Evolutionary conservation across 148 eudicot genomes (phyloP), one percentile per base, ranked within the genome.

Genomic region (Diospyros kaki): DNA sequence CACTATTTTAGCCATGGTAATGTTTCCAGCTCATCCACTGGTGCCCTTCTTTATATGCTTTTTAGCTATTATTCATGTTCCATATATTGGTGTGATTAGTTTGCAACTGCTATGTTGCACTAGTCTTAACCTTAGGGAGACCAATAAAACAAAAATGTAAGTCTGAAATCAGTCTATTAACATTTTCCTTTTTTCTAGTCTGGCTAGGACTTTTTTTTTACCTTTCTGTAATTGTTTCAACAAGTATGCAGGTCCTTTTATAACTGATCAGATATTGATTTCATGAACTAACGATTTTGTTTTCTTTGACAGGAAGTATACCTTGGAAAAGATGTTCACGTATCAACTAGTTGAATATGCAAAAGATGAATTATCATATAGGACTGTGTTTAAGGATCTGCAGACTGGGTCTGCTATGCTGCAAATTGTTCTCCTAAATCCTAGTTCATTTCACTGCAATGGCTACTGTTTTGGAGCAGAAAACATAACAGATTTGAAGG

Each of bases 251-350:
- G 64, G 45, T 28, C 28, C 28, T 28, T 28, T 28, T 28, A 28
- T 28, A 0, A 0, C 28, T 28, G 9, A 15, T 51, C 13, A 48
- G 40, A 18, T 2, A 9, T 9, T 45, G 43, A 69, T 64, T 65
- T 54, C 58, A 77, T 60, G 14, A 4, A 56, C 39, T 52, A 66
- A 71, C 68, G 54, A 50, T 44, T 66, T 72, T 51, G 6, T 83
- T 14, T 64, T 53, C 65, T 8, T 80, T 68, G 44, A 64, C 87
- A 95, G 99, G 80, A 85, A 83, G 50, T 91, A 95, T 82, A 85
- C 88, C 45, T 77, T 95, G 76, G 99, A 95, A 79, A 89, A 88
- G 81, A 90, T 95, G 98, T 95, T 95, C 66, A 69, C 99, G 43
- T 81, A 78, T 73, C 94, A 89, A 73, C 89, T 95, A 61, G 70